Evolutionary conservation across 179 eudicot genomes (phyloP), one percentile per base, ranked within the genome.

Genomic region (Beta lomatogona): DNA sequence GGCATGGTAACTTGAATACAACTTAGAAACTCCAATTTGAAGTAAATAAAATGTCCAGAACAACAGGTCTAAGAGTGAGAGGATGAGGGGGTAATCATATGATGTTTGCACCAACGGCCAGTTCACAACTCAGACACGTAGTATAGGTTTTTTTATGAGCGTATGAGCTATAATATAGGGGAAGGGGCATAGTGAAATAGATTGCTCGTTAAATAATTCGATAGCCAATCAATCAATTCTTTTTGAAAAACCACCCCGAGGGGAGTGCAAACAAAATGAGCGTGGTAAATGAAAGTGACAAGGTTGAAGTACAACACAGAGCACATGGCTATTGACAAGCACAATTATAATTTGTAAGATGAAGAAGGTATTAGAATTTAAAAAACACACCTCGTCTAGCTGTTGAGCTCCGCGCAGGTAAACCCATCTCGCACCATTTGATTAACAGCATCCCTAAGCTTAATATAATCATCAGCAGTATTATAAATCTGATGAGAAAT

Each of bases 401-500:
- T 41, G 46, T 67, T 28, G 83, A 90, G 90, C 41, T 19, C 18
- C 0, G 83, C 78, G 57, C 94, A 91, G 22, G 91, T 87, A 79
- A 90, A 84, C 8, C 88, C 86, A 73, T 89, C 86, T 18, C 71
- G 76, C 80, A 91, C 92, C 58, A 91, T 87, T 76, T 89, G 82
- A 82, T 86, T 88, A 80, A 91, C 82, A 1, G 93, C 93, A 68
- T 91, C 93, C 88, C 89, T 90, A 15, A 91, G 89, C 82, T 59
- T 86, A 76, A 82, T 67, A 82, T 90, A 90, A 45, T 91, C 94
- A 72, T 84, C 89, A 79, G 83, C 69, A 1, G 69, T 82, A 59
- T 90, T 91, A 75, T 91, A 90, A 77, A 91, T 86, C 79, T 91
- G 94, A 84, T 91, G 88, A 75, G 94, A 91, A 85, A 91, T 90